These are phyloP conservation scores for Xylaria sp. DNA, from an alignment of 2,329 filamentous ascomycete species.

Conservation along the genomic window DNA sequence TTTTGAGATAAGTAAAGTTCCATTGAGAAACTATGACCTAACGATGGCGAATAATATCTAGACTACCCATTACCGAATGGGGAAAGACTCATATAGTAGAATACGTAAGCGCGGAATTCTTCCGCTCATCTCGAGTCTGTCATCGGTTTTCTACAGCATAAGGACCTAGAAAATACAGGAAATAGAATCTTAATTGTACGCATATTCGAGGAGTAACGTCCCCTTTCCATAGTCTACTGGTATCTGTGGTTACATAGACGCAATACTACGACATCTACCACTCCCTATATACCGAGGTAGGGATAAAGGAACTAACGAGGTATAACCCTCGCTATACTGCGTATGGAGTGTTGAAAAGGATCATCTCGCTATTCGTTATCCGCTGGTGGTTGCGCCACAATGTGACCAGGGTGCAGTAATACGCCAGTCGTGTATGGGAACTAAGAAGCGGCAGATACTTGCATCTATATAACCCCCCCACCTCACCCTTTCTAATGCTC, in stretches of 20 bases:
- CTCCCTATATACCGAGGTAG: background rate
- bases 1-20: conserved; percentile 21
- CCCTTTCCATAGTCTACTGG: background rate
- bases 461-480: background rate
- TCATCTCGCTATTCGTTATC: too few species aligned
- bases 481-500: background rate
- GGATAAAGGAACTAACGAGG: background rate
- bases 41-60: conserved; percentile 3
- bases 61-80: conserved; percentile 7
- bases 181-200: background rate
- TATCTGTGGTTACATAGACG: background rate
- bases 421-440: background rate
- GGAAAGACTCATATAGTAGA: background rate
- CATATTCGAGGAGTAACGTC: background rate
- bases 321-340: background rate
- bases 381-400: background rate
- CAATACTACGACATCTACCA: background rate
- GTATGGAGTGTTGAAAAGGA: too few species aligned
- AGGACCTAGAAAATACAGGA: background rate
- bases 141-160: background rate
- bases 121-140: conserved; percentile 11
- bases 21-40: conserved; percentile 12
- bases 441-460: background rate
- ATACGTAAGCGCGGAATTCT: conserved; percentile 22
- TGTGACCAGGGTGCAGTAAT: background rate